A percentile compares a stretch with the other conserved stretches of the same genome.
These are phyloP conservation scores for Adansonia rubrostipa DNA, from an alignment of 441 rosid species.

Conservation along the genomic window DNA sequence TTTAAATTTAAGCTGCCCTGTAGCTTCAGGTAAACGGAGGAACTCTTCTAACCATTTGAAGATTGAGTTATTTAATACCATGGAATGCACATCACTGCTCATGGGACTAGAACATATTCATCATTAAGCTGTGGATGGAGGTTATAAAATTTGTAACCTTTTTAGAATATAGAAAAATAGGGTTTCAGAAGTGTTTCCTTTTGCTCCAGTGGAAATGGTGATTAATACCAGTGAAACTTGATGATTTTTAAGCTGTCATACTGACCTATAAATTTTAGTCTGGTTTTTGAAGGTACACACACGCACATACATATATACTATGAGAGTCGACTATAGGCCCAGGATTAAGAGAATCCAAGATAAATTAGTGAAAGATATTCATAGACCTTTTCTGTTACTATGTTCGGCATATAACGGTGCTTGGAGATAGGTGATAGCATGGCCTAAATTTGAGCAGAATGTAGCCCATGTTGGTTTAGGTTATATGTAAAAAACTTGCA, in stretches of 20 bases:
- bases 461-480: not conserved
- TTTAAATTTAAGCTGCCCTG: not conserved
- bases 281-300: not conserved
- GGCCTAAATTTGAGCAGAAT: not conserved
- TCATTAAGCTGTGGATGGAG: not conserved
- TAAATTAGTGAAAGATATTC: not conserved
- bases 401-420: not conserved
- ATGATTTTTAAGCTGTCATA: not conserved
- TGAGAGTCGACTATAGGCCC: not conserved
- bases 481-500: not conserved
- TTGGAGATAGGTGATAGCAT: not conserved
- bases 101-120: not conserved
- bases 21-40: not conserved
- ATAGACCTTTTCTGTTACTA: not conserved
- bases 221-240: not conserved
- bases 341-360: not conserved
- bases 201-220: not conserved
- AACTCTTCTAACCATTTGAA: not conserved
- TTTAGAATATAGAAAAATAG: not conserved
- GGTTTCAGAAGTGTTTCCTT: not conserved
- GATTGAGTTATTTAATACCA: not conserved
- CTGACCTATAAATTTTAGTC: not conserved
- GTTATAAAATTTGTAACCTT: not conserved
- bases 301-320: not conserved
- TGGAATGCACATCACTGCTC: not conserved